phyloP scores from a whole-genome alignment of 83 land plant species.

The Thuja plicata region DNA sequence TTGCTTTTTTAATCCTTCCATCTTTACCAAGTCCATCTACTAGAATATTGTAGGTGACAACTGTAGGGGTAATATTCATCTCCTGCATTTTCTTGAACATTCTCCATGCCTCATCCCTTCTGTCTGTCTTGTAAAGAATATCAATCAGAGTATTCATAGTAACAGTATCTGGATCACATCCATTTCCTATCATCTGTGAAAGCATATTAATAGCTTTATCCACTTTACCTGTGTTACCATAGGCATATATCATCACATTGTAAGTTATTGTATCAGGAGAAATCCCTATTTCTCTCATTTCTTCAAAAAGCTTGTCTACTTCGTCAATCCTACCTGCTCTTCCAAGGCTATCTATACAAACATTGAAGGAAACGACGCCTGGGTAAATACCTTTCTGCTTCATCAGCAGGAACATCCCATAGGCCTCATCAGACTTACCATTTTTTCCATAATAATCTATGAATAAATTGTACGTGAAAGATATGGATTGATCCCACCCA shows the following conservation, averaged over 20 bases:
- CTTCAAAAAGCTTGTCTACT: slow-evolving; percentile 43
- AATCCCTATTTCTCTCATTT: slow-evolving; percentile 38
- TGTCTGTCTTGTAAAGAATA: slow-evolving; percentile 53
- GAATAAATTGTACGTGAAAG: slow-evolving; percentile 48
- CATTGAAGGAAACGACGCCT: slow-evolving; percentile 58
- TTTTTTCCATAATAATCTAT: slow-evolving; percentile 68
- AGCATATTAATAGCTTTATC: slow-evolving; percentile 53
- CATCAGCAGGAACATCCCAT: slow-evolving; percentile 55
- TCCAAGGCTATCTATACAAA: slow-evolving; percentile 56
- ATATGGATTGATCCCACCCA: slow-evolving; percentile 31
- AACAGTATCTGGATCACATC: slow-evolving; percentile 42
- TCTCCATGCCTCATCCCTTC: slow-evolving; percentile 56
- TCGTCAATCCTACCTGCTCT: slow-evolving; percentile 36
- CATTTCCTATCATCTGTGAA: slow-evolving; percentile 36
- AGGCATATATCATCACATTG: slow-evolving; percentile 68
- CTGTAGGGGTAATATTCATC: slow-evolving; percentile 50
- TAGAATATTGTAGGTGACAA: slow-evolving; percentile 61
- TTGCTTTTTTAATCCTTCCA: slow-evolving; percentile 38
- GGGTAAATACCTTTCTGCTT: slow-evolving; percentile 50
- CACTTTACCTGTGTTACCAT: slow-evolving; percentile 41
- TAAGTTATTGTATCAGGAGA: slow-evolving; percentile 69
- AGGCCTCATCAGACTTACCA: slow-evolving; percentile 47
- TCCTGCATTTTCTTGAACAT: slow-evolving; percentile 53
- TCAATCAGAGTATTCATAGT: slow-evolving; percentile 55
- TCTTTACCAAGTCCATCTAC: slow-evolving; percentile 54